Percentiles rank a stretch among this genome's conserved stretches.
Conservation (phyloP, 176 grass and related monocot species). For the Cymbopogon citratus region DNA sequence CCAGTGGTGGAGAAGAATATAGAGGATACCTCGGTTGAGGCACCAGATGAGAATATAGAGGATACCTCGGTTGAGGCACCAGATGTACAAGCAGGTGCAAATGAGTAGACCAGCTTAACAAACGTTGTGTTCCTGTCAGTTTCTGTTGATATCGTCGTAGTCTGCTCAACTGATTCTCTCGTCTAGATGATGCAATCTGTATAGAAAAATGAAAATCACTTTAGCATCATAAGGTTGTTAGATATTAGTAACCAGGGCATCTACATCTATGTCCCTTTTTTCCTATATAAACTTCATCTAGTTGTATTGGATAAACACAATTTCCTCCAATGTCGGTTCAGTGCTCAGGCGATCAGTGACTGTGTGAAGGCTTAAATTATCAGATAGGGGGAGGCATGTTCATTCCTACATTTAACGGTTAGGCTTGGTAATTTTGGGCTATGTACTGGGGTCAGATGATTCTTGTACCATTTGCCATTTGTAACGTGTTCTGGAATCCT, state of each 20-base stretch:
- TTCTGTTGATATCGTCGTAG: constrained; percentile 22
- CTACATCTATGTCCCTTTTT: not conserved
- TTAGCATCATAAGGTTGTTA: constrained; percentile 23
- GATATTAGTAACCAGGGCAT: constrained; percentile 24
- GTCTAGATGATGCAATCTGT: constrained; percentile 29
- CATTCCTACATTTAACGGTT: constrained; percentile 10
- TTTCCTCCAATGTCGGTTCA: not conserved
- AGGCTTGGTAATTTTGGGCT: not conserved
- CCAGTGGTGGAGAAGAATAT: no score
- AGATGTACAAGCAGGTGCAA: constrained; percentile 13
- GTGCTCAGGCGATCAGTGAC: not conserved
- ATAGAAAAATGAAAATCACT: constrained; percentile 39
- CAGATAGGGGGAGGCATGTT: constrained; percentile 9
- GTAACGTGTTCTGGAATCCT: constrained; percentile 32
- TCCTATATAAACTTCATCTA: constrained; percentile 1
- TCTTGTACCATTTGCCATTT: constrained; percentile 36
- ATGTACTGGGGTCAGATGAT: constrained; percentile 10
- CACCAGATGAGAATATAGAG: constrained; percentile 1
- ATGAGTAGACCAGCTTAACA: constrained; percentile 14
- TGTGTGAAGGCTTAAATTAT: not conserved
- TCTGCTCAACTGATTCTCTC: constrained; percentile 24
- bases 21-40: not conserved
- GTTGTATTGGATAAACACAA: constrained; percentile 21
- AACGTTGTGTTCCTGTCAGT: not conserved
- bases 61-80: not conserved